Evolutionary conservation across 768 basidiomycete species (phyloP), one percentile per base, ranked within the genome.

Genomic region (Crepidotus variabilis): DNA sequence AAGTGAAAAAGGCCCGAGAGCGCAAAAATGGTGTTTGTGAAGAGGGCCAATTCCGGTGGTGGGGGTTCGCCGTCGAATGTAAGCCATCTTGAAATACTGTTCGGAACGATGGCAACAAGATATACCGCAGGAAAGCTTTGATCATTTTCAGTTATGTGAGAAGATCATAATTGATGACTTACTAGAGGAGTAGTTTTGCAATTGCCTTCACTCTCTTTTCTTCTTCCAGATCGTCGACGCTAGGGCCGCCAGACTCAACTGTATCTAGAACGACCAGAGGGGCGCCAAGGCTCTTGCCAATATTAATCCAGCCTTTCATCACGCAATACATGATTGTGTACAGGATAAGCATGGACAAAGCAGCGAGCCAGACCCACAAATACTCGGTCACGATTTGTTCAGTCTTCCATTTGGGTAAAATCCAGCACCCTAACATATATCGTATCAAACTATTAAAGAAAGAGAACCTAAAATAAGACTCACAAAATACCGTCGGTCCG

Each of bases 341-440:
- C 6, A 81, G 68, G 13, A 78, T 50, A 33, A 77, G 48, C 67
- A 78, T 77, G 14, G 71, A 47, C 23, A 76, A 63, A 1, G 73
- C 77, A 0, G 80, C 68, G 7, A 76, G 51, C 81, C 82, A 84
- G 45, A 81, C 65, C 78, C 79, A 82, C 16, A 78, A 51, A 56
- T 81, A 83, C 56, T 81, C 80, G 2, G 79, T 70, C 6, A 71
- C 71, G 13, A 81, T 75, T 49, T 70, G 71, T 55, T 80, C 74
- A 5, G 64, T 63, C 14, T 56, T 57, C 58, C 69, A 78, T 0
- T 66, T 56, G 2, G 61, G 39, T 3, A 59, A 55, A 43, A 83
- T 81, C 81, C 82, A 83, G 59, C 82, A 82, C 82, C 80, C 80
- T 80, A 58, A 3, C 18, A 28, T 7, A 32, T 39, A 22, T 16